Base-by-base conservation (phyloP, 1,139 yeast genomes). In the Petasospora rhodanensis region DNA sequence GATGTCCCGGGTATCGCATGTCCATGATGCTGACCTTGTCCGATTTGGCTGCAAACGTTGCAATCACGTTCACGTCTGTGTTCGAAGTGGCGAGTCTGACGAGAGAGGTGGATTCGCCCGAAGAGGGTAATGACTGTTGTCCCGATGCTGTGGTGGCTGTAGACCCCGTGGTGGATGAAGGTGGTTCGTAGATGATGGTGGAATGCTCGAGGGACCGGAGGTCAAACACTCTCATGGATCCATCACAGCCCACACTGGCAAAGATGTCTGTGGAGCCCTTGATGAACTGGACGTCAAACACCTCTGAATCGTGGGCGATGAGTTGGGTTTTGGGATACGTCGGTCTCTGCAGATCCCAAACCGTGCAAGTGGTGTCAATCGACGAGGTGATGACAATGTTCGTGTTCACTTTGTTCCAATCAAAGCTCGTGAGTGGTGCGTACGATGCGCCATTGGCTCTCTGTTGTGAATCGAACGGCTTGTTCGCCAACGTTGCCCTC, bases 241-340 rank as follows among this genome's bases (percentile, higher is more conserved):
- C 98, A 60, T 91, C 98, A 37, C 89, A 89, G 3, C 97, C 96
- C 32, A 91, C 95, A 35, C 94, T 82, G 27, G 95, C 86, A 61
- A 91, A 91, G 18, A 89, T 70, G 52, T 86, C 78, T 30, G 82
- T 75, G 23, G 86, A 76, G 26, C 79, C 78, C 38, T 82, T 76
- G 31, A 87, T 65, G 57, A 87, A 91, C 46, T 84, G 75, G 15
- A 89, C 97, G 56, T 91, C 98, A 56, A 79, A 86, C 5, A 91
- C 98, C 57, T 89, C 97, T 40, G 82, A 78, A 55, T 91, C 98
- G 58, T 91, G 98, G 0, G 98, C 98, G 47, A 91, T 91, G 32
- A 91, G 66, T 61, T 91, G 97, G 1, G 98, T 89, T 53, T 82
- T 83, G 14, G 95, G 95, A 5, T 71, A 58, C 32, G 68, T 71